Conservation (phyloP, 2,329 filamentous ascomycete genomes). For the Colletotrichum sp. region DNA sequence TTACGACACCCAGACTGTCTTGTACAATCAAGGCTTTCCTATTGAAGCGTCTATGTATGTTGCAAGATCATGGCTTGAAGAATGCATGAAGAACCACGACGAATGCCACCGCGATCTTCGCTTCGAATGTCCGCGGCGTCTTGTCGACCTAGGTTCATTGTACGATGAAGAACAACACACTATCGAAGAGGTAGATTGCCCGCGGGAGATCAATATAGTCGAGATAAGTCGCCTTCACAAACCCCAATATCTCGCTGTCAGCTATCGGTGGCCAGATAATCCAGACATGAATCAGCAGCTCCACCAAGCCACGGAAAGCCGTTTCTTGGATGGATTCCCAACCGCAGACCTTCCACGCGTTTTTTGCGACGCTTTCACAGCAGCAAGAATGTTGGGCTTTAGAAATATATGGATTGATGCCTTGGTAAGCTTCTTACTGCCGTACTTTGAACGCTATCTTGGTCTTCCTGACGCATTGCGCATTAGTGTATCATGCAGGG, state of each 20-base stretch:
- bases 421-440: background rate
- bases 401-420: background rate
- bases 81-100: background rate
- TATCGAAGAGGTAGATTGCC: background rate
- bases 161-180: background rate
- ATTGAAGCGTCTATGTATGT: background rate
- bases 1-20: background rate
- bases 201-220: background rate
- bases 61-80: background rate
- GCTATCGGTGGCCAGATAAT: background rate
- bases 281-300: background rate
- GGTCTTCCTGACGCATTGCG: background rate
- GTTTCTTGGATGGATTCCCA: background rate
- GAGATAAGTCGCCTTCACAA: background rate
- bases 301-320: background rate
- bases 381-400: background rate
- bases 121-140: background rate
- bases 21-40: background rate
- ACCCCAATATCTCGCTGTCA: background rate
- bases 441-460: too few relatives aligned
- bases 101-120: background rate
- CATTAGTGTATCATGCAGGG: background rate
- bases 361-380: background rate
- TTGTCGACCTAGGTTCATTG: background rate
- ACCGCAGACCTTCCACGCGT: background rate